A percentile compares a stretch with the other conserved stretches of the same genome.
Evolutionary conservation across 2,329 filamentous ascomycete species (phyloP).

Genomic region (Truncatella angustata): DNA sequence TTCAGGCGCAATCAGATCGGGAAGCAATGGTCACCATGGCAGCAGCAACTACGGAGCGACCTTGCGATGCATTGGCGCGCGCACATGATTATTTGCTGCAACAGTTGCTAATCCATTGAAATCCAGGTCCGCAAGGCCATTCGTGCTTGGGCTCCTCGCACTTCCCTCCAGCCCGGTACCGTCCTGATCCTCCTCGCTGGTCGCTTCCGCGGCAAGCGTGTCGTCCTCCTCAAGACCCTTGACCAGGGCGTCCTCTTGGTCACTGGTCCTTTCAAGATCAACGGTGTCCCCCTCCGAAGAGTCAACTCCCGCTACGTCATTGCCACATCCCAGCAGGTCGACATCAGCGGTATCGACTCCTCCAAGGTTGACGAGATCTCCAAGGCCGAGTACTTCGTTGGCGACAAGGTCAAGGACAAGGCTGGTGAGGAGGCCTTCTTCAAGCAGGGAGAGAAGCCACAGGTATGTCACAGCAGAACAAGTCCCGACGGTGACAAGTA

Average conservation of each 20-base stretch:
- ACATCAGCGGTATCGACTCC: conserved; percentile 80
- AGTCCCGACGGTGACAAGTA: conserved; percentile 26
- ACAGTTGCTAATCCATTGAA: conserved; percentile 10
- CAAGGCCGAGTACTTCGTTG: conserved; percentile 88
- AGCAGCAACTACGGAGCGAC: background rate
- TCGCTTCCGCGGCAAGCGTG: conserved; percentile 99
- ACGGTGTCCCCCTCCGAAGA: conserved; percentile 95
- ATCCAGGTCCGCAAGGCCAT: conserved; percentile 88
- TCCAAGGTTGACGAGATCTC: conserved; percentile 83
- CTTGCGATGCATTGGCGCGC: background rate
- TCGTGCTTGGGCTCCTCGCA: conserved; percentile 82
- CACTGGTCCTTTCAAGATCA: conserved; percentile 99
- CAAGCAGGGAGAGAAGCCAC: conserved; percentile 96
- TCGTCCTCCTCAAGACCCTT: conserved; percentile 97
- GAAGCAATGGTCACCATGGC: background rate
- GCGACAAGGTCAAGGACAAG: conserved; percentile 95
- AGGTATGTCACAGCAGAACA: conserved; percentile 61
- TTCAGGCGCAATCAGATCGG: conserved; percentile 3
- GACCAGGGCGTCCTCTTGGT: conserved; percentile 97
- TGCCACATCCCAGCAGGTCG: conserved; percentile 82
- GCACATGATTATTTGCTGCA: background rate
- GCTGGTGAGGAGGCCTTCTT: conserved; percentile 98
- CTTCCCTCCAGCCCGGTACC: conserved; percentile 88
- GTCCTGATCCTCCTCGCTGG: conserved; percentile 98
- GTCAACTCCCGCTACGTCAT: conserved; percentile 94